Conservation (phyloP, 1,284 basidiomycete genomes). For the Gastroboletus turbinatus region DNA sequence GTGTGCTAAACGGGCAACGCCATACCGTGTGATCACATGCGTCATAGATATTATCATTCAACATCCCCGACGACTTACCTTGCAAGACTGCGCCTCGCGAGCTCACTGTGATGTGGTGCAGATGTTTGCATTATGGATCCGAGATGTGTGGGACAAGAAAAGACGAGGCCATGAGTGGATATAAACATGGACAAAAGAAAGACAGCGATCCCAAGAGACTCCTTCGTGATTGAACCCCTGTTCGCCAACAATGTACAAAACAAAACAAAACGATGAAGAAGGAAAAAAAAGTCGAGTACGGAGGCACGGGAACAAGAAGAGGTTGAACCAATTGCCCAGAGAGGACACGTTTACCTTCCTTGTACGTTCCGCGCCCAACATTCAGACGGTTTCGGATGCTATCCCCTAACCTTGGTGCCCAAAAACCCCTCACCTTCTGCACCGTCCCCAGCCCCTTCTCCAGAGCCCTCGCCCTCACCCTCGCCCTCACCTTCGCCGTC, state of each 20-base stretch:
- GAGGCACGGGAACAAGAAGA: background rate
- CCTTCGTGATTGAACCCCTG: background rate
- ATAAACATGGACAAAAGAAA: background rate
- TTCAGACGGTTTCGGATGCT: background rate
- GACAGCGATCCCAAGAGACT: background rate
- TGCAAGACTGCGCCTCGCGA: background rate
- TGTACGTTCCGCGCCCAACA: background rate
- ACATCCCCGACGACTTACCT: background rate
- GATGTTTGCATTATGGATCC: background rate
- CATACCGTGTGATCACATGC: background rate
- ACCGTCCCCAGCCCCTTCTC: conserved; percentile 30
- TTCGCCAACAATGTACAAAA: background rate
- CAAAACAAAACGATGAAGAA: background rate
- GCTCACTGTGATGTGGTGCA: background rate
- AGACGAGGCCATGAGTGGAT: background rate
- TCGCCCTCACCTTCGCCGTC: conserved; percentile 13
- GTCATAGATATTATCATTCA: background rate
- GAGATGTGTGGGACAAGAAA: background rate
- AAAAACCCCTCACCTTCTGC: conserved; percentile 34
- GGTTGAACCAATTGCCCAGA: background rate
- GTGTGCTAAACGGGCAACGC: background rate
- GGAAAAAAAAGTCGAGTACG: background rate
- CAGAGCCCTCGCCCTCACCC: conserved; percentile 36
- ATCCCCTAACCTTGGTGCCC: conserved; percentile 24
- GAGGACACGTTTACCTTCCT: background rate